Percentiles rank a stretch among this genome's conserved stretches.
Conservation (phyloP, 1,284 basidiomycete species). For the Malassezia restricta region DNA sequence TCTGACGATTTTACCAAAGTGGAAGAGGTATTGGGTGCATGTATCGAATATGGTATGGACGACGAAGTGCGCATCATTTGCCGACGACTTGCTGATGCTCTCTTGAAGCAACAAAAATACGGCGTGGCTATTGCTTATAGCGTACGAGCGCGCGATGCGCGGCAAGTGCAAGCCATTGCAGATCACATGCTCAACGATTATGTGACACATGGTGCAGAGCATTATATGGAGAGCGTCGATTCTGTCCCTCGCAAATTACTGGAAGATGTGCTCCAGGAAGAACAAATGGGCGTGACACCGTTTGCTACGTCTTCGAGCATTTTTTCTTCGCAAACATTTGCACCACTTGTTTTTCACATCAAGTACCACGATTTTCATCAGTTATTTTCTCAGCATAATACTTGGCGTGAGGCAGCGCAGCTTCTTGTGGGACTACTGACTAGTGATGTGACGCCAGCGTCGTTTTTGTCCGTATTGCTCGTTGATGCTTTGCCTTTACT, state of each 20-base stretch:
- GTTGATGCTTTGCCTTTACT: constrained; percentile 38
- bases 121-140: constrained; percentile 38
- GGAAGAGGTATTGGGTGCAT: constrained; percentile 38
- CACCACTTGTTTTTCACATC: constrained; percentile 34
- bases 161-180: constrained; percentile 30
- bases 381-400: constrained; percentile 19
- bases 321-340: constrained; percentile 21
- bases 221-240: constrained; percentile 33
- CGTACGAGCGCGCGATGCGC: constrained; percentile 32
- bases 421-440: constrained; percentile 34
- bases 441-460: constrained; percentile 34
- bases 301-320: constrained; percentile 13
- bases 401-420: constrained; percentile 26
- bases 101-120: constrained; percentile 26
- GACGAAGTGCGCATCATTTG: constrained; percentile 39
- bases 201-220: constrained; percentile 23
- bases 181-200: constrained; percentile 36
- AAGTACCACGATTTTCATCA: constrained; percentile 40
- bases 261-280: constrained; percentile 5
- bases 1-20: constrained; percentile 17
- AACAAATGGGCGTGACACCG: constrained; percentile 9
- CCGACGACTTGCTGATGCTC: constrained; percentile 12
- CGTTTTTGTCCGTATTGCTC: constrained; percentile 36
- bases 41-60: constrained; percentile 33
- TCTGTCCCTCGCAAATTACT: constrained; percentile 33